Conservation (phyloP, 2,329 filamentous ascomycete species). For the Aspergillaceae sp. region DNA sequence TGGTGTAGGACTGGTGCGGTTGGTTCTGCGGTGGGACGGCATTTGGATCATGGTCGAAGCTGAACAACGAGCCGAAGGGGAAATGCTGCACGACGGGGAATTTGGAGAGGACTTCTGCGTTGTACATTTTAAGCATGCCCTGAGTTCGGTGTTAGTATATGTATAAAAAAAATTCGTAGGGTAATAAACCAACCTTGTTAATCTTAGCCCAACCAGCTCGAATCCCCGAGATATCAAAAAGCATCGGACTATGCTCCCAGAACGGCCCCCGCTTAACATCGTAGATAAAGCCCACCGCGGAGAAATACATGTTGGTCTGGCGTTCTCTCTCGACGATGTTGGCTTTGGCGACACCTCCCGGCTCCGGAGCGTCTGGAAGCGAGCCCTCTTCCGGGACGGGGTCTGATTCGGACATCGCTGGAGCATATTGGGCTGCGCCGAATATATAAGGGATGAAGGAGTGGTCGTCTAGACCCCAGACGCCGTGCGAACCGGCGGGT, state of each 20-base stretch:
- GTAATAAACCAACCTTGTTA: slow-evolving; percentile 55
- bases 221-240: slow-evolving; percentile 91
- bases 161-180: neutral
- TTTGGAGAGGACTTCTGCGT: slow-evolving; percentile 90
- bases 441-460: slow-evolving; percentile 91
- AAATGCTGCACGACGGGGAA: slow-evolving; percentile 99
- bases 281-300: slow-evolving; percentile 91
- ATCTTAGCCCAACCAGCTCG: slow-evolving; percentile 96
- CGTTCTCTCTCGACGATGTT: slow-evolving; percentile 58
- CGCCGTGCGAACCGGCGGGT: slow-evolving; percentile 89
- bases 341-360: slow-evolving; percentile 58
- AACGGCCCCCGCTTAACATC: slow-evolving; percentile 95
- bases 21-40: slow-evolving; percentile 39
- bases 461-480: slow-evolving; percentile 98
- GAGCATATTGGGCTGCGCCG: slow-evolving; percentile 80
- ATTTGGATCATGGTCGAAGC: slow-evolving; percentile 61
- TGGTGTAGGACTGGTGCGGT: slow-evolving; percentile 38
- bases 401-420: slow-evolving; percentile 57
- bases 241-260: slow-evolving; percentile 90
- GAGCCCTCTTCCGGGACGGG: slow-evolving; percentile 73
- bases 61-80: slow-evolving; percentile 70
- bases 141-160: slow-evolving; percentile 20
- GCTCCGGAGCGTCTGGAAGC: slow-evolving; percentile 59
- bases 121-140: slow-evolving; percentile 99
- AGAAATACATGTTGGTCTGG: slow-evolving; percentile 77